Evolutionary conservation across 352 stramenopile genomes (phyloP), one percentile per base, ranked within the genome.

Genomic region (Phytophthora citrophthora): DNA sequence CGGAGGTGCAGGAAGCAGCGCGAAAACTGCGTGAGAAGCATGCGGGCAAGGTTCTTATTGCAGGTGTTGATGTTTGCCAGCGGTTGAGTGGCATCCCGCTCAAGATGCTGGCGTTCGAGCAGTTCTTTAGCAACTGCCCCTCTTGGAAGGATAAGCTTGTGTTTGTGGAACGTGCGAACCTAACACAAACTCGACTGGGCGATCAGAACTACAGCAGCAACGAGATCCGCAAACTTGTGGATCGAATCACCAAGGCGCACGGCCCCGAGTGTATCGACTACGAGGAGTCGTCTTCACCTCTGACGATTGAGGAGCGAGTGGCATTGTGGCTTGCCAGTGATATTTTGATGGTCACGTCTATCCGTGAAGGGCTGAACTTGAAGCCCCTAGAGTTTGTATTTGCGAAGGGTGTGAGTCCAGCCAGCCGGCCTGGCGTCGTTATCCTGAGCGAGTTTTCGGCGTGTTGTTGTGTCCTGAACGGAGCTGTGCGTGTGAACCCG

Each of bases 311-410:
- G 53, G 90, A 98, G 11, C 85, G 97, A 26, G 61, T 99, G 24
- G 93, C 93, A 23, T 75, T 99, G 10, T 99, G 90, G 86, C 88
- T 96, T 5, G 86, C 93, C n/a, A 94, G 89, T 41, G 93, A 99
- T 75, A 95, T 99, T 36, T 82, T 99, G 39, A 96, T 99, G 76
- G 83, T 96, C 27, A 98, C 95, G 12, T 95, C 95, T 0, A 95
- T 99, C 44, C 90, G 97, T 16, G 97, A 99, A 77, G 97, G 97
- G n/a, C 72, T 99, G 15, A 99, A 99, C 79, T 77, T 99, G 32
- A 94, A 96, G 63, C 97, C 97, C 3, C 79, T 99, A 40, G 97
- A 99, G 77, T 98, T 95, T 67, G 93, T 98, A 34, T 97, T 92
- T 70, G 79, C 86, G 16, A 93, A 96, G 56, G 76, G 79, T 53